Percentiles rank a stretch among this genome's conserved stretches.
These are phyloP conservation scores for Umbellularia californica DNA, from an alignment of 164 flowering plant genomes.

Conservation along the genomic window DNA sequence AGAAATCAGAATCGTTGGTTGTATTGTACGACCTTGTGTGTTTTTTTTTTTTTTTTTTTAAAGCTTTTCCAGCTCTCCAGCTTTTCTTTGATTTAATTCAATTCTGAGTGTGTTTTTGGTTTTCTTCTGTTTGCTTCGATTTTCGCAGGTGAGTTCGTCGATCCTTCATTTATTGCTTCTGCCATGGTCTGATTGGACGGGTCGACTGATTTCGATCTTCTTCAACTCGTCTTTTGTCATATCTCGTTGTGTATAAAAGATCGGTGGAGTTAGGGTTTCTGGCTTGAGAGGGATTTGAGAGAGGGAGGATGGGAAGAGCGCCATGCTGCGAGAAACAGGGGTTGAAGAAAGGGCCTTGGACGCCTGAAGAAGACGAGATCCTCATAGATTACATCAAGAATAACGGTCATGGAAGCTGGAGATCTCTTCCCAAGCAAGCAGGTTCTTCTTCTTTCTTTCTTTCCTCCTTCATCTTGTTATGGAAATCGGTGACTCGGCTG, in stretches of 20 bases:
- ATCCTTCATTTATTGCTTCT: conserved; percentile 10
- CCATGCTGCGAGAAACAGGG: conserved; percentile 83
- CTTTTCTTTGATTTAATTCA: too few species aligned
- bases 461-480: background rate
- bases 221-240: background rate
- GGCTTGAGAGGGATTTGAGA: background rate
- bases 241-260: background rate
- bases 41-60: too few species aligned
- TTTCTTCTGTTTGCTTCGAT: conserved; percentile 3
- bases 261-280: background rate
- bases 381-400: conserved; percentile 50
- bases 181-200: background rate
- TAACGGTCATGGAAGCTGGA: conserved; percentile 81
- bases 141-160: conserved; percentile 1
- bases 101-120: too few species aligned
- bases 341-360: conserved; percentile 84
- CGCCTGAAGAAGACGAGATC: conserved; percentile 68
- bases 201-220: background rate
- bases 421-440: conserved; percentile 77
- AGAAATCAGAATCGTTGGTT: conserved; percentile 2
- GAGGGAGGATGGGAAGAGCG: conserved; percentile 51
- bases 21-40: background rate
- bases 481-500: background rate
- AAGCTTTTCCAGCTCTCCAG: too few species aligned
- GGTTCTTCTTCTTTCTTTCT: conserved; percentile 27